Base-by-base conservation (phyloP, 2,329 filamentous ascomycete species). In the Raffaelea ambrosiae region DNA sequence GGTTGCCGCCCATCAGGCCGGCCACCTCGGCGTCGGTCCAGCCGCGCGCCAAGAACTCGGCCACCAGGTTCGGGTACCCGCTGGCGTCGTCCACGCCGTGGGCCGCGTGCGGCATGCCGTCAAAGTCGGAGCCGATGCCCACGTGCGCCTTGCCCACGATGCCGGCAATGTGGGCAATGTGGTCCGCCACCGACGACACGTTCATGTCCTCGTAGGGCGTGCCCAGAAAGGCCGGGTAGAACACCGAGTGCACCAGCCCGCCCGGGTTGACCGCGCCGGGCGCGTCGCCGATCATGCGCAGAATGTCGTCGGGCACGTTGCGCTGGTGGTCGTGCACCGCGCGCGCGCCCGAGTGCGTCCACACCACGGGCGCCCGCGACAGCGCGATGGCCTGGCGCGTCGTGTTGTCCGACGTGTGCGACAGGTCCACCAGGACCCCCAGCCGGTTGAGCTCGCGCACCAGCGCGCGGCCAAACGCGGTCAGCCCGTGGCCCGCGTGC, bases 81-180 rank as follows among this genome's bases (percentile, higher is more conserved):
- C 81, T 81, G 7, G 95, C 88, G 62, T 95, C 88, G 31, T 93
- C 86, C 40, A 96, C 64, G 0, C 89, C 90, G 43, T 69, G 61
- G 0, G 89, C 88, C 4, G 81, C 80, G 1, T 56, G 62, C 1
- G 63, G 59, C 48, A 89, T 90, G 4, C 79, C 91, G 61, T 96
- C 89, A 60, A 89, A 95, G 62, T 96, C 91, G 43, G 85, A 89
- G 0, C 90, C 90, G 16, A 96, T 66, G 0, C 90, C 91, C 9
- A 96, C 88, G 61, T 95, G 77, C 35, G 90, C 84, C 57, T 84
- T 95, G 2, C 91, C 90, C 51, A 95, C 88, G 22, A 84, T 66
- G 43, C 86, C 71, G 1, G 88, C 90, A 54, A 95, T 89, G 59
- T 96, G 75, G 52, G 78, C 72, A 52, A 96, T 84, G 62, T 96